Conservation (phyloP, 1,284 basidiomycete species). For the Exsudoporus floridanus region DNA sequence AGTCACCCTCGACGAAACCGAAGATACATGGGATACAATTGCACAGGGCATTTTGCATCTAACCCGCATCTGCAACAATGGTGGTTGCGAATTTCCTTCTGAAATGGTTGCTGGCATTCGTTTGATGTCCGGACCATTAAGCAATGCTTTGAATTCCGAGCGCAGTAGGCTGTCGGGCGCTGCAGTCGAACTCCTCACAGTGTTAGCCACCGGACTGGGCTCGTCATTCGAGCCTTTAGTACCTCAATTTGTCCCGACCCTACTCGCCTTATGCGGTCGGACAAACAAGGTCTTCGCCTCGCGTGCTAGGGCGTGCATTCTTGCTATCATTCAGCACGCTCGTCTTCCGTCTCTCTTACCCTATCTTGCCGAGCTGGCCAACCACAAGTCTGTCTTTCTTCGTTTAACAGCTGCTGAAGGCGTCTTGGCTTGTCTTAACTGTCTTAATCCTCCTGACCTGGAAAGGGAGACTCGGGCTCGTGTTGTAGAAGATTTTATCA, state of each 20-base stretch:
- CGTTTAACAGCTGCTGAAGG: slow-evolving; percentile 66
- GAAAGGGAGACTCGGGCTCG: slow-evolving; percentile 62
- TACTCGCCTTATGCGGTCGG: slow-evolving; percentile 70
- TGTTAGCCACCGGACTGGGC: slow-evolving; percentile 58
- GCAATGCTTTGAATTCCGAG: slow-evolving; percentile 68
- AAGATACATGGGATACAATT: slow-evolving; percentile 84
- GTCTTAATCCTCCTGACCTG: slow-evolving; percentile 71
- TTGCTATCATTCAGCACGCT: slow-evolving; percentile 64
- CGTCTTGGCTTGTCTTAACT: slow-evolving; percentile 64
- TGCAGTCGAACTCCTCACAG: slow-evolving; percentile 63
- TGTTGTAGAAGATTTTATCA: slow-evolving; percentile 73
- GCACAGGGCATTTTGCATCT: slow-evolving; percentile 53
- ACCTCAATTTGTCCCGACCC: slow-evolving; percentile 62
- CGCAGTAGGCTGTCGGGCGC: slow-evolving; percentile 73
- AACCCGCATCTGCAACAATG: slow-evolving; percentile 55
- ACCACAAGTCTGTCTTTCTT: slow-evolving; percentile 68
- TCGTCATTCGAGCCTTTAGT: slow-evolving; percentile 69
- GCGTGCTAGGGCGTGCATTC: slow-evolving; percentile 62
- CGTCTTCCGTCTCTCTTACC: slow-evolving; percentile 68
- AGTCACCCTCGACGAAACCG: slow-evolving; percentile 65
- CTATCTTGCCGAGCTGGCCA: slow-evolving; percentile 56
- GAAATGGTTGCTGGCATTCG: slow-evolving; percentile 58
- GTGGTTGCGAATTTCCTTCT: slow-evolving; percentile 53
- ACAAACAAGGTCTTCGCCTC: slow-evolving; percentile 79
- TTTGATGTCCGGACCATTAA: slow-evolving; percentile 56